A percentile compares a stretch with the other conserved stretches of the same genome.
Conservation (phyloP, 2,329 filamentous ascomycete species). For the Cladosporium sp. region DNA sequence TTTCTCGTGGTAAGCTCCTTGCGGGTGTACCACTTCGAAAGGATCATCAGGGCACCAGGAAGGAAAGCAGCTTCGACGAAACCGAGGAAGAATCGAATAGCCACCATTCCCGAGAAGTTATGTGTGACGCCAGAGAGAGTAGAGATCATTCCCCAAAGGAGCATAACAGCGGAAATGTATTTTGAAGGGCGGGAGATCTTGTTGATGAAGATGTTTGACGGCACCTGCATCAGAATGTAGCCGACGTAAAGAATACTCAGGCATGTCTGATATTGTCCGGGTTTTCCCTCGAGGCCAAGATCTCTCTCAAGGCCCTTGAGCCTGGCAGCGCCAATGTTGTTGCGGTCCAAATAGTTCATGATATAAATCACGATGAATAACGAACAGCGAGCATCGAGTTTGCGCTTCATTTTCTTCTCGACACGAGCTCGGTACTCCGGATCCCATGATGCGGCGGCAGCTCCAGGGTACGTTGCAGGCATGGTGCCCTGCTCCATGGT, state of each 20-base stretch:
- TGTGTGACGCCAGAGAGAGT: constrained; percentile 29
- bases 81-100: constrained; percentile 35
- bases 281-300: neutral
- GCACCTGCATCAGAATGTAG: constrained; percentile 32
- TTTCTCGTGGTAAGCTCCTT: constrained; percentile 46
- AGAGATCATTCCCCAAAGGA: constrained; percentile 32
- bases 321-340: constrained; percentile 16
- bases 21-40: constrained; percentile 44
- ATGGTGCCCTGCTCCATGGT: constrained; percentile 8
- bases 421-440: constrained; percentile 8
- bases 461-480: neutral
- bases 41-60: constrained; percentile 39
- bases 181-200: constrained; percentile 28
- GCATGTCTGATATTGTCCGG: constrained; percentile 37
- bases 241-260: constrained; percentile 41
- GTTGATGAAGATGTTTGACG: constrained; percentile 33
- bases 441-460: constrained; percentile 7
- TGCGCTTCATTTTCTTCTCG: constrained; percentile 7
- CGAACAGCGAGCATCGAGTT: neutral
- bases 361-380: constrained; percentile 12
- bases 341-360: constrained; percentile 17
- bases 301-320: constrained; percentile 11
- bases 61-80: constrained; percentile 42
- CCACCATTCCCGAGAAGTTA: constrained; percentile 32
- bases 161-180: constrained; percentile 29